These are phyloP conservation scores for Blastobotrys peoriensis DNA, from an alignment of 805 yeast genomes.

Conservation along the genomic window DNA sequence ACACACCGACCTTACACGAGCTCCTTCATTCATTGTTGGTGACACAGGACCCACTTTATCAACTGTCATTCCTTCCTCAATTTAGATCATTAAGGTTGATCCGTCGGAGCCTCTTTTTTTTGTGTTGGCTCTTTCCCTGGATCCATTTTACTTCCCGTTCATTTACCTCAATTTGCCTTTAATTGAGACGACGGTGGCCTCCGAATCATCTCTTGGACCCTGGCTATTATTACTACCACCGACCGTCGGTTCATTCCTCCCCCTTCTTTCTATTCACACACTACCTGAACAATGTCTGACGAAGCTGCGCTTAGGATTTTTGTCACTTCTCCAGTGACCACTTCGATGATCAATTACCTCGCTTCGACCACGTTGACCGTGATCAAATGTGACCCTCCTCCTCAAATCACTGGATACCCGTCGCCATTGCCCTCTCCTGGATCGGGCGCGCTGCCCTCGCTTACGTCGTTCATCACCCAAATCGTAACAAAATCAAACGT, in stretches of 20 bases:
- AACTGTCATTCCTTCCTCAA: constrained; percentile 6
- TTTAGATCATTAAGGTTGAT: not conserved
- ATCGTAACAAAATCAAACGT: constrained; percentile 80
- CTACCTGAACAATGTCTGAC: constrained; percentile 30
- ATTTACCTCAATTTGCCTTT: too few relatives aligned
- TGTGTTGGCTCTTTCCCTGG: too few relatives aligned
- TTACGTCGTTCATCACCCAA: constrained; percentile 54
- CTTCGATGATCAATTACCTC: constrained; percentile 36
- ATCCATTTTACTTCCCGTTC: too few relatives aligned
- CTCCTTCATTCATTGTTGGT: too few relatives aligned
- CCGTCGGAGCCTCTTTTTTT: too few relatives aligned
- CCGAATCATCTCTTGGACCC: too few relatives aligned
- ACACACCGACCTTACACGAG: too few relatives aligned
- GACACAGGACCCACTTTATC: constrained; percentile 24
- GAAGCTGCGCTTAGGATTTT: constrained; percentile 35
- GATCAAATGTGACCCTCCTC: constrained; percentile 31
- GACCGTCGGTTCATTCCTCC: too few relatives aligned
- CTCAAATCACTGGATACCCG: not conserved
- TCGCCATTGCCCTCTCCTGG: constrained; percentile 17
- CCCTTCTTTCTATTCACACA: too few relatives aligned
- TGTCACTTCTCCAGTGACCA: constrained; percentile 36
- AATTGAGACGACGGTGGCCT: too few relatives aligned
- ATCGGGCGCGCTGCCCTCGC: constrained; percentile 23
- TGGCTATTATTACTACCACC: too few relatives aligned
- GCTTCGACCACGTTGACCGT: constrained; percentile 36